Evolutionary conservation across 768 basidiomycete genomes (phyloP).

Genomic region (Leccinum ochraceum): DNA sequence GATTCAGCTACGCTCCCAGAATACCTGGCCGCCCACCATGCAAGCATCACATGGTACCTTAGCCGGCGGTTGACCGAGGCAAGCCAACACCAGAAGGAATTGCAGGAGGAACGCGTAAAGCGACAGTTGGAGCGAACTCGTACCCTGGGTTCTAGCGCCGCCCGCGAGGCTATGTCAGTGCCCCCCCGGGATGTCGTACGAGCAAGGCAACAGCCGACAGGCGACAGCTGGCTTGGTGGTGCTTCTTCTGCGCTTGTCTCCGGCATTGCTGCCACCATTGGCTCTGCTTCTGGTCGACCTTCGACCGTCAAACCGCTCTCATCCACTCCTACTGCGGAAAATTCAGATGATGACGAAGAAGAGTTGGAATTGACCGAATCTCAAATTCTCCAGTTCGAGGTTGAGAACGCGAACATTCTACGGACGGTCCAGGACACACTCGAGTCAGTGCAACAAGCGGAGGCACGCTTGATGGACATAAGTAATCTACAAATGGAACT

Average conservation of each 20-base stretch:
- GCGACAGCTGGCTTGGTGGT: slow-evolving; percentile 62
- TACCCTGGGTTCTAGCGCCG: slow-evolving; percentile 80
- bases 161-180: slow-evolving; percentile 58
- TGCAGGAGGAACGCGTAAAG: slow-evolving; percentile 93
- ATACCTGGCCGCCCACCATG: slow-evolving; percentile 84
- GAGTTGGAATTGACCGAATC: slow-evolving; percentile 82
- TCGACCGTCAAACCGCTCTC: slow-evolving; percentile 29
- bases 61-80: slow-evolving; percentile 77
- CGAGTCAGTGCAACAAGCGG: slow-evolving; percentile 88
- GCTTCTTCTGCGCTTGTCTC: slow-evolving; percentile 55
- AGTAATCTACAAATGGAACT: slow-evolving; percentile 91
- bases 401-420: slow-evolving; percentile 86
- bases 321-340: slow-evolving; percentile 38
- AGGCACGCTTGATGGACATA: slow-evolving; percentile 90
- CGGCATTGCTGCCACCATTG: slow-evolving; percentile 61
- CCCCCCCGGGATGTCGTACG: slow-evolving; percentile 32
- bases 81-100: slow-evolving; percentile 75
- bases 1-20: slow-evolving; percentile 54
- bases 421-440: slow-evolving; percentile 83
- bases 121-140: slow-evolving; percentile 83
- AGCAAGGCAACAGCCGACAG: slow-evolving; percentile 19
- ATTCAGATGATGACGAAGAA: slow-evolving; percentile 68
- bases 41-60: slow-evolving; percentile 92
- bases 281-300: slow-evolving; percentile 41
- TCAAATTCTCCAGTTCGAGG: slow-evolving; percentile 91